Percentiles rank a stretch among this genome's conserved stretches.
These are phyloP conservation scores for Ceratorhiza oryzae-sativae DNA, from an alignment of 1,284 basidiomycete species.

Conservation along the genomic window DNA sequence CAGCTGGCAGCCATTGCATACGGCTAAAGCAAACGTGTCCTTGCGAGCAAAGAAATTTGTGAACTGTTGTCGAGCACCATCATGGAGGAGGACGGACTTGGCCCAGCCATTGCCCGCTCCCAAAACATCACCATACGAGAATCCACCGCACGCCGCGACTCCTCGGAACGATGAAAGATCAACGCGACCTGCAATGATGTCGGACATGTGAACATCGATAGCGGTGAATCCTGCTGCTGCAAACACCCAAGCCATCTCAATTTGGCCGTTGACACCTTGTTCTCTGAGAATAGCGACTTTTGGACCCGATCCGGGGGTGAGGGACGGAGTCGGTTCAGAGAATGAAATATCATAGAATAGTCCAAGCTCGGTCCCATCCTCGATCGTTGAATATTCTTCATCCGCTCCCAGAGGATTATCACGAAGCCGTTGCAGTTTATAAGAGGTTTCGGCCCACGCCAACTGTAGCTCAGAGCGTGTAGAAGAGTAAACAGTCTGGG, in stretches of 20 bases:
- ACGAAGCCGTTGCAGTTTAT: slow-evolving; percentile 86
- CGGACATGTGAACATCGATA: slow-evolving; percentile 98
- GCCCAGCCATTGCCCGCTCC: slow-evolving; percentile 99
- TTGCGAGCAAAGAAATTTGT: slow-evolving; percentile 78
- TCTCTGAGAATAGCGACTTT: slow-evolving; percentile 96
- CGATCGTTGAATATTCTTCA: slow-evolving; percentile 86
- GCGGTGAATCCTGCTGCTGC: slow-evolving; percentile 91
- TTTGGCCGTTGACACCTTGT: slow-evolving; percentile 97
- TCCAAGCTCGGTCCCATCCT: slow-evolving; percentile 67
- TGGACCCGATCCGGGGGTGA: slow-evolving; percentile 61
- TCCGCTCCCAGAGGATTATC: slow-evolving; percentile 82
- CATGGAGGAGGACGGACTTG: slow-evolving; percentile 87
- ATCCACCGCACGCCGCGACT: slow-evolving; percentile 94
- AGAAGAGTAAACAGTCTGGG: slow-evolving; percentile 66
- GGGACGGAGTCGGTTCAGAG: slow-evolving; percentile 41
- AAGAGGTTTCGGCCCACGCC: slow-evolving; percentile 94
- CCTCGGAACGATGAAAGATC: slow-evolving; percentile 79
- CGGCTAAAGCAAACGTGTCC: slow-evolving; percentile 88
- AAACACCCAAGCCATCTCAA: slow-evolving; percentile 99
- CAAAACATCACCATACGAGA: slow-evolving; percentile 98
- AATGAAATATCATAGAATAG: slow-evolving; percentile 68
- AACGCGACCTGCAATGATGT: slow-evolving; percentile 79
- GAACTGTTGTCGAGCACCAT: slow-evolving; percentile 77
- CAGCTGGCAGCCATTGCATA: slow-evolving; percentile 99
- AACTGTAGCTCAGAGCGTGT: slow-evolving; percentile 79